These are phyloP conservation scores for Alternaria ethzedia DNA, from an alignment of 2,329 filamentous ascomycete species.

Conservation along the genomic window DNA sequence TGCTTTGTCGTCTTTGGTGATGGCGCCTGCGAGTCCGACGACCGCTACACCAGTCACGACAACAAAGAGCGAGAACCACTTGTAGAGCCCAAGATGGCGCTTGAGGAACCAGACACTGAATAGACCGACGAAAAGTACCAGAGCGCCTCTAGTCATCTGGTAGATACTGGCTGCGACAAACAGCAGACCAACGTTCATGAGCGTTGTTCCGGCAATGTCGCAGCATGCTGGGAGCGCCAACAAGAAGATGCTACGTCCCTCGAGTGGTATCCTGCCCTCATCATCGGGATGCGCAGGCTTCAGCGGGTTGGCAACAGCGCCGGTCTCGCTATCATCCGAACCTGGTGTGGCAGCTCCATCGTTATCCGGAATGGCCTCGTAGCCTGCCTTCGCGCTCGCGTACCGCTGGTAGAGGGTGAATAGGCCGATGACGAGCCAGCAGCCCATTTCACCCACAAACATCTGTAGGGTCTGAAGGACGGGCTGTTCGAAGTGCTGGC, in stretches of 20 bases:
- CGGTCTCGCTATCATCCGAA: slow-evolving; percentile 54
- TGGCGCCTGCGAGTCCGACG: slow-evolving; percentile 86
- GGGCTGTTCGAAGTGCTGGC: slow-evolving; percentile 85
- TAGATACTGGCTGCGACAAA: slow-evolving; percentile 97
- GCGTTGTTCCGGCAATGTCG: slow-evolving; percentile 91
- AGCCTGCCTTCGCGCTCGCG: slow-evolving; percentile 60
- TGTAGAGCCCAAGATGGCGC: slow-evolving; percentile 80
- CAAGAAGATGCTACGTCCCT: slow-evolving; percentile 73
- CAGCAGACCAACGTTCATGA: slow-evolving; percentile 95
- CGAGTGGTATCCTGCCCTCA: slow-evolving; percentile 66
- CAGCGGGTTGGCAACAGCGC: slow-evolving; percentile 61
- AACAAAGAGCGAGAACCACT: slow-evolving; percentile 87
- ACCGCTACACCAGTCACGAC: slow-evolving; percentile 88
- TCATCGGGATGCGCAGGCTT: slow-evolving; percentile 54
- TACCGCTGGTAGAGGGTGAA: slow-evolving; percentile 71
- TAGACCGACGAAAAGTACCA: slow-evolving; percentile 93
- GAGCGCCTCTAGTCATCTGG: slow-evolving; percentile 95
- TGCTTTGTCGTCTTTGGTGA: slow-evolving; percentile 72
- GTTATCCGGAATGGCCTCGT: slow-evolving; percentile 66
- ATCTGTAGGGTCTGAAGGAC: slow-evolving; percentile 96
- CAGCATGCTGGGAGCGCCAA: slow-evolving; percentile 88
- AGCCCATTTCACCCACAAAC: slow-evolving; percentile 96
- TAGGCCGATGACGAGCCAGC: slow-evolving; percentile 85
- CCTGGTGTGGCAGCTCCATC: slow-evolving; percentile 39
- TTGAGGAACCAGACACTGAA: slow-evolving; percentile 93